Conservation (phyloP, 305 asterid genomes). For the Ilex paraguariensis region DNA sequence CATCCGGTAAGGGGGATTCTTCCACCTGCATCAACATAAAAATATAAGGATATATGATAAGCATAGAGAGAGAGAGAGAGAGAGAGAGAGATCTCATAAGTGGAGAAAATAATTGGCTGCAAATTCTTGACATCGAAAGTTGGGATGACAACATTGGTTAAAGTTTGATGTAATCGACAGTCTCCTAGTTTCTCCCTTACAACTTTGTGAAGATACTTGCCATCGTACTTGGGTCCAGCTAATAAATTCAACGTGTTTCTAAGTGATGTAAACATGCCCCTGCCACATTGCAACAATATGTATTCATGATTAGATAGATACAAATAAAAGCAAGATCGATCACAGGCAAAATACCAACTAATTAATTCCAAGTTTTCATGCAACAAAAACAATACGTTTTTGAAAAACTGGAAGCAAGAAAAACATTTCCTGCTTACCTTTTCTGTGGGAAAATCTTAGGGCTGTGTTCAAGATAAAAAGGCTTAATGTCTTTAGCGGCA, state of each 20-base stretch:
- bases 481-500: slow-evolving; percentile 36
- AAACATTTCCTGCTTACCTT: slow-evolving; percentile 1
- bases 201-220: slow-evolving; percentile 26
- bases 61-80: not conserved
- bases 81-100: slow-evolving; percentile 18
- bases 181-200: slow-evolving; percentile 21
- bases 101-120: slow-evolving; percentile 41
- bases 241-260: slow-evolving; percentile 7
- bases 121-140: slow-evolving; percentile 29
- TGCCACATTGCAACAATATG: not conserved
- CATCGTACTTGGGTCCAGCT: slow-evolving; percentile 27
- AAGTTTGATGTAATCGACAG: slow-evolving; percentile 16
- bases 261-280: slow-evolving; percentile 2
- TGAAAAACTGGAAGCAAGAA: not conserved
- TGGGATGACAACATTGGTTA: slow-evolving; percentile 33
- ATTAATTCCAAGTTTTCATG: no score
- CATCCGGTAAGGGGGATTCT: slow-evolving; percentile 13
- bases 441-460: slow-evolving; percentile 34
- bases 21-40: slow-evolving; percentile 20
- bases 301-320: no score
- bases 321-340: no score
- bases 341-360: no score
- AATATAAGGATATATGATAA: no score
- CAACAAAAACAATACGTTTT: no score
- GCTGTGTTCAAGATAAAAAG: slow-evolving; percentile 26